A percentile compares a stretch with the other conserved stretches of the same genome.
Conservation (phyloP, 148 eudicot genomes). For the Chenopodium suecicum region DNA sequence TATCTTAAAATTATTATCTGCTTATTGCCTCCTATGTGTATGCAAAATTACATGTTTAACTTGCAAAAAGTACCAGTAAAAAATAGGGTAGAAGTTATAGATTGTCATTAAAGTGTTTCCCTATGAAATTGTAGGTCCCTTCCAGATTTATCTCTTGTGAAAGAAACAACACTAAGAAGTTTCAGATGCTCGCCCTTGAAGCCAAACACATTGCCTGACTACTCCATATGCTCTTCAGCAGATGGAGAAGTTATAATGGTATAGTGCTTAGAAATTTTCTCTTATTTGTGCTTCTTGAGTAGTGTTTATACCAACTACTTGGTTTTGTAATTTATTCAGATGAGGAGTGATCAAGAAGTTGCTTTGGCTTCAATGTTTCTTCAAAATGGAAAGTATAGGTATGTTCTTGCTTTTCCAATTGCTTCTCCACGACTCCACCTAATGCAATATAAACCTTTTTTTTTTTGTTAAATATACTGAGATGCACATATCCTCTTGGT, state of each 20-base stretch:
- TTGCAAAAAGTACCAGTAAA: background rate
- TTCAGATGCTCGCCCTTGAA: constrained; percentile 46
- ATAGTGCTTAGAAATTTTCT: constrained; percentile 10
- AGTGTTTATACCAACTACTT: background rate
- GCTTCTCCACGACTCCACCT: background rate
- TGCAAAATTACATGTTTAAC: background rate
- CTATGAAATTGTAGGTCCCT: constrained; percentile 55
- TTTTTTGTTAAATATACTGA: no score
- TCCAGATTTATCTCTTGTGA: constrained; percentile 78
- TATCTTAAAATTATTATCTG: background rate
- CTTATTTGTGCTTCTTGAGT: background rate
- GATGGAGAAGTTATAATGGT: constrained; percentile 81
- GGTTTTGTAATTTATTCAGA: constrained; percentile 40
- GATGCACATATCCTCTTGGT: no score
- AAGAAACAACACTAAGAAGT: constrained; percentile 68
- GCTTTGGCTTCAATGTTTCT: constrained; percentile 58
- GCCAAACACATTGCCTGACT: constrained; percentile 44
- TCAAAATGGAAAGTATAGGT: constrained; percentile 63
- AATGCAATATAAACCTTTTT: background rate
- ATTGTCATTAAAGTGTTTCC: background rate
- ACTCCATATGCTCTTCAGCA: constrained; percentile 54
- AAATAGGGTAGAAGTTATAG: background rate
- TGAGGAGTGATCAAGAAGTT: constrained; percentile 73
- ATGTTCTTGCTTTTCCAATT: background rate
- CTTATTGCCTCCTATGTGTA: background rate